Evolutionary conservation across 345 rosid genomes (phyloP), one percentile per base, ranked within the genome.

Genomic region (Citrus australasica): DNA sequence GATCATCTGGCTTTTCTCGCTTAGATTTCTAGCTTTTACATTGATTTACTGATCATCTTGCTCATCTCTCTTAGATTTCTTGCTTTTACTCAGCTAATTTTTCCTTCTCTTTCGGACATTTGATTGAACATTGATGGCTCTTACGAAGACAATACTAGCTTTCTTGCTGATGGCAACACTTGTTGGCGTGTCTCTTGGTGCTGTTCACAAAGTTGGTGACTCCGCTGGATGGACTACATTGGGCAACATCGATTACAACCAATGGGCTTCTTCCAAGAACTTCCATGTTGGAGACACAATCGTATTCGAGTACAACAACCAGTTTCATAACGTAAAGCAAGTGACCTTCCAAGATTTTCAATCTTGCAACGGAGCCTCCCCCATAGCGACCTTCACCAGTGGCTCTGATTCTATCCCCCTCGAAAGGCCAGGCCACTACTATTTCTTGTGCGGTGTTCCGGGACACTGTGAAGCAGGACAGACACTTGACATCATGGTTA

Each of bases 391-490:
- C 51, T 46, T 46, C 76, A 56, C 65, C 48, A 72, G 13, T 5
- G 76, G 76, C 76, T 56, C 51, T n/a, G 76, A 58, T 32, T 56
- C 76, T 5, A 58, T 72, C n/a, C 22, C 13, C 14, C 65, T 72
- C 51, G 0, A 72, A 51, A 56, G 30, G 3, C 28, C 30, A 2
- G 48, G 76, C 32, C 65, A 33, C 46, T 72, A n/a, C 65, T 72
- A 56, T 17, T 72, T 32, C 65, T 55, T 72, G 48, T 58, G 65
- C 51, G 48, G 51, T 22, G n/a, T 9, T 58, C 65, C 76, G 22
- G 65, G 65, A 35, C 65, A 56, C 65, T 72, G 76, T 6, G 48
- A 55, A 72, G 76, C 76, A 2, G 76, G 76, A 7, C 65, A 72
- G 32, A 72, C 35, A 46, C 30, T 72, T 35, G 51, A 72, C 22